A percentile compares a stretch with the other conserved stretches of the same genome.
Evolutionary conservation across 1,284 basidiomycete species (phyloP).

Genomic region (Omphalotus olearius): DNA sequence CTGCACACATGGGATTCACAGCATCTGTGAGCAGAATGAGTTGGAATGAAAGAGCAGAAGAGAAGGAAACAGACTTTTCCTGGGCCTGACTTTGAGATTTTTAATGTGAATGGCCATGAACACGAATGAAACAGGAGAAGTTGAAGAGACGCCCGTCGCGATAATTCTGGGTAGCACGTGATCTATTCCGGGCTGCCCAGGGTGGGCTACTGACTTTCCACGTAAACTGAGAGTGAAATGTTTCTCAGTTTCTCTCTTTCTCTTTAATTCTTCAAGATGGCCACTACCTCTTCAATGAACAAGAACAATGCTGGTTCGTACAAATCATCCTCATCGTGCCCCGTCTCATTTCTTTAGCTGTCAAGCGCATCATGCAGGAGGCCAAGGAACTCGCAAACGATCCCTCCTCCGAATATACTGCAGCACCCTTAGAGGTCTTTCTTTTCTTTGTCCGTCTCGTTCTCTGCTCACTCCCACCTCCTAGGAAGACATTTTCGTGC

Average conservation of each 20-base stretch:
- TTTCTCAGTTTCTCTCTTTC: background rate
- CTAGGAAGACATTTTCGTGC: constrained; percentile 79
- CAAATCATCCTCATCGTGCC: background rate
- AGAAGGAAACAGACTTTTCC: constrained; percentile 50
- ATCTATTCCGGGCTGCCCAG: background rate
- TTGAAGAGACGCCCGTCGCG: no score
- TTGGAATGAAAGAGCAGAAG: constrained; percentile 2
- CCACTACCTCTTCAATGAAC: constrained; percentile 52
- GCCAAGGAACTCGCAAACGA: constrained; percentile 85
- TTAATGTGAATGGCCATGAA: constrained; percentile 62
- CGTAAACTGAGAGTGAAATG: background rate
- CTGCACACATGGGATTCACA: constrained; percentile 61
- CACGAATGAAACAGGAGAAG: background rate
- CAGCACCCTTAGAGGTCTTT: constrained; percentile 83
- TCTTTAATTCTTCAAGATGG: constrained; percentile 19
- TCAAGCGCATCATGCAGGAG: constrained; percentile 97
- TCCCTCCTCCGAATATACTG: constrained; percentile 78
- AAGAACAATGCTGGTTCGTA: constrained; percentile 79
- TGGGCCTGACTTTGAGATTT: constrained; percentile 77
- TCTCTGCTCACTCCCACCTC: constrained; percentile 11
- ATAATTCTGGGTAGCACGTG: background rate
- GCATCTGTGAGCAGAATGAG: constrained; percentile 31
- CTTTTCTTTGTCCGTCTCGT: background rate
- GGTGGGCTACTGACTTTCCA: background rate
- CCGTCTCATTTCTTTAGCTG: constrained; percentile 41